Base-by-base conservation (phyloP, 1,284 basidiomycete species). In the Coniferiporia weirii region DNA sequence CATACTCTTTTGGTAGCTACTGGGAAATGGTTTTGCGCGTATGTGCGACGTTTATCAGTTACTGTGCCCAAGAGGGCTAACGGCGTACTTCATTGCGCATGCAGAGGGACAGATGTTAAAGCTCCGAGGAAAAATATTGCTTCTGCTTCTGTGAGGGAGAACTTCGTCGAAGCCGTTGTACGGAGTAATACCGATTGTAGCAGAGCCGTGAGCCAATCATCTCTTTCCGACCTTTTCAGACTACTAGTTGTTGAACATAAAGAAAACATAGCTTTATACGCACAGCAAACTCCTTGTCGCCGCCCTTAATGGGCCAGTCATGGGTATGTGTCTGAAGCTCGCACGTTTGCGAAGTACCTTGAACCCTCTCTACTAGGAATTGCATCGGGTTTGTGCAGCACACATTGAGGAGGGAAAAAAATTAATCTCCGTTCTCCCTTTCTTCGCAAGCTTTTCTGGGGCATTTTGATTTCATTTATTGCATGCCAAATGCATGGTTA, bases 21-120 rank as follows among this genome's bases (percentile, higher is more conserved):
- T 40, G 86, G 85, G 1, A 79, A 75, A 59, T 88, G 84, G 84
- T 88, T 88, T 69, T 88, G 84, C 72, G 79, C 86, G 86, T 88
- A 67, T 67, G 84, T 71, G 15, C 13, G 8, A n/a, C 44, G 4
- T 43, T 43, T 46, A 38, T 43, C 34, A 46, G 4, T 1, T 20
- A 20, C 12, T 19, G 4, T 19, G 27, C 38, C 1, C 19, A 35
- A 20, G 34, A 46, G 52, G 48, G 19, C 38, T 55, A 36, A 45
- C n/a, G 35, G 17, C 4, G 40, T 52, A 1, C 38, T 61, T 17
- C 32, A 50, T 3, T 52, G 40, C 7, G 22, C 34, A 6, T 44
- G 10, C 65, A 80, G 80, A 15, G 84, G 84, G 1, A 84, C 84
- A 8, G 73, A 84, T 66, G 81, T 85, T 3, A 80, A 76, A 62